Evolutionary conservation across 805 yeast genomes (phyloP), one percentile per base, ranked within the genome.

Genomic region (Starmerella floris): DNA sequence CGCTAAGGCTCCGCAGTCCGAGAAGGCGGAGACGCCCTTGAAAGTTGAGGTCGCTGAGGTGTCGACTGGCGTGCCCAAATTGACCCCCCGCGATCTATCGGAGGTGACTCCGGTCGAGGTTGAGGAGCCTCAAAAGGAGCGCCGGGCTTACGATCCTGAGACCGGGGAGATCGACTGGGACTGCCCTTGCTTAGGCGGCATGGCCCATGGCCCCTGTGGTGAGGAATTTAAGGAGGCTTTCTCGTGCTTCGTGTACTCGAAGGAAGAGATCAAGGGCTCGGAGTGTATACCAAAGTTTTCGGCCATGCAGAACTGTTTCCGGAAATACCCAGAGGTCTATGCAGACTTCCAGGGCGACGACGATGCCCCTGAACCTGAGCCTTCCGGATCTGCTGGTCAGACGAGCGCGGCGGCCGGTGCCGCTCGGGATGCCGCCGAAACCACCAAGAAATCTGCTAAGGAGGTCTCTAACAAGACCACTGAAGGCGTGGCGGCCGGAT

Each of bases 81-180:
- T 44, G 26, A 40, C 44, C 15, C 40, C 47, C 15, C 13, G 16
- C 6, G 41, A 44, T 17, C 38, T 44, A 8, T 11, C 34, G 4
- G 43, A 39, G 22, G 33, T 23, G n/a, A 13, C 21, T 8, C 23
- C 35, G n/a, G 40, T 35, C 5, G 43, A 35, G 25, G 26, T 23
- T 17, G 30, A 25, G 16, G 11, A 28, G 21, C 23, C 20, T 26
- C 16, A 26, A 19, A 17, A 25, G 27, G 26, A 34, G 23, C 44
- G 44, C 33, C 48, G 46, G 9, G 51, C 97, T 3, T 88, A 76
- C 64, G 76, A 88, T 66, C 96, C 96, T 25, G 94, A 83, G 56
- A 91, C 98, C 2, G 98, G 98, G 25, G 97, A 88, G 61, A 91
- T 91, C 65, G 88, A 91, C 74, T 91, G 98, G 98, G 97, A 91